These are phyloP conservation scores for Colletotrichum scovillei DNA, from an alignment of 2,329 filamentous ascomycete species.

Conservation along the genomic window DNA sequence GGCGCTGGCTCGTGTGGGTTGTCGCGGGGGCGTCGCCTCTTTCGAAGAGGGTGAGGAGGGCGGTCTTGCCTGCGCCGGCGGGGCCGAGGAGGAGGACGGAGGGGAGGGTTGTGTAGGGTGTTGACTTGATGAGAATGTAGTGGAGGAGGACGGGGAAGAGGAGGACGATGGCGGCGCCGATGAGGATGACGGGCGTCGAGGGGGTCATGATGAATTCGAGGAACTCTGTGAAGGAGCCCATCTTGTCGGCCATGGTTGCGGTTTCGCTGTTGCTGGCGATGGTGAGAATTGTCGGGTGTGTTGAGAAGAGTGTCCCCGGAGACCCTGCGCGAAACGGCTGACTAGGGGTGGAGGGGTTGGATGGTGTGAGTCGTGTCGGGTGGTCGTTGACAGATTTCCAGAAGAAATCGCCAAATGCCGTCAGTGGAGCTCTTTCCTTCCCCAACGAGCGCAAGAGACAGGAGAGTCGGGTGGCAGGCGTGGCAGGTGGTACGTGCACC, in stretches of 20 bases:
- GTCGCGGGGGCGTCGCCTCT: constrained; percentile 56
- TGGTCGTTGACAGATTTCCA: constrained; percentile 36
- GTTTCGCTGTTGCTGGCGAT: not conserved
- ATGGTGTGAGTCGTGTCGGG: constrained; percentile 18
- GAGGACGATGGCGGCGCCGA: constrained; percentile 78
- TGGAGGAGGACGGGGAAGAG: constrained; percentile 83
- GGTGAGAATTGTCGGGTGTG: not conserved
- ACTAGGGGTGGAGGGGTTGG: constrained; percentile 3
- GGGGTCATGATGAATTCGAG: constrained; percentile 69
- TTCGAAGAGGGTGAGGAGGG: constrained; percentile 81
- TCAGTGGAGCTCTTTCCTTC: constrained; percentile 14
- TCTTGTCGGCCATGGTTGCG: constrained; percentile 40
- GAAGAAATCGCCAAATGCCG: constrained; percentile 20
- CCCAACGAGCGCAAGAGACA: not conserved
- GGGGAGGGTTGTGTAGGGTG: constrained; percentile 75
- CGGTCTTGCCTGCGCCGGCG: constrained; percentile 86
- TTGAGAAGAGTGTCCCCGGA: not conserved
- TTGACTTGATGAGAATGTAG: constrained; percentile 74
- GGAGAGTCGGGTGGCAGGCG: too few species aligned
- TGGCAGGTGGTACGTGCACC: not conserved
- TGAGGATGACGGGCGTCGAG: constrained; percentile 70
- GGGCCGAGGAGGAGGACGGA: constrained; percentile 86
- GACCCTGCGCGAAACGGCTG: constrained; percentile 27
- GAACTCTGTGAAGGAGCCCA: constrained; percentile 52
- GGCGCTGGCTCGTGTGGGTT: constrained; percentile 67